phyloP scores from a whole-genome alignment of 2,329 filamentous ascomycete species.

The Chaetomium olivaceum region DNA sequence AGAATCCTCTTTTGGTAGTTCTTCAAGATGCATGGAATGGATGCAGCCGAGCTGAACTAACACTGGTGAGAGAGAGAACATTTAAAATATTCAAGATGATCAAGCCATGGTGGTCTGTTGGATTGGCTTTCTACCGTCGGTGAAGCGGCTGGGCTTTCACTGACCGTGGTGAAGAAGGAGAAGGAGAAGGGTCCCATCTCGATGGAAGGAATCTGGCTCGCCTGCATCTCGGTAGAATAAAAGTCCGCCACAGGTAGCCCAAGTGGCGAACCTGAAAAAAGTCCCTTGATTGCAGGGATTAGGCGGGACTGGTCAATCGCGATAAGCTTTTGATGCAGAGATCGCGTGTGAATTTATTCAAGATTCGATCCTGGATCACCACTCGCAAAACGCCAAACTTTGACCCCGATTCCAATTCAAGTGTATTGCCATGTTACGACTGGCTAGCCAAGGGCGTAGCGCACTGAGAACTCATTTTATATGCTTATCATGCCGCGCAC shows the following conservation, averaged over 20 bases:
- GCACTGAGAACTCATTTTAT: constrained; percentile 24
- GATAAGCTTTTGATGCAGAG: constrained; percentile 1
- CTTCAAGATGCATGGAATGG: constrained; percentile 30
- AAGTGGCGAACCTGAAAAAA: background rate
- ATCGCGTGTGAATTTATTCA: background rate
- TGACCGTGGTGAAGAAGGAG: no score
- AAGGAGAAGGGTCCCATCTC: no score
- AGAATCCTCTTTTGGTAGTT: background rate
- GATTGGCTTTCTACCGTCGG: background rate
- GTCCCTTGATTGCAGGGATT: background rate
- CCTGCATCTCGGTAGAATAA: background rate
- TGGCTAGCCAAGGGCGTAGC: constrained; percentile 22
- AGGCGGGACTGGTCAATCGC: background rate
- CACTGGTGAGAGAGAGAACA: constrained; percentile 25
- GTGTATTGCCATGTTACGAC: constrained; percentile 27
- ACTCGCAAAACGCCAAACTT: background rate
- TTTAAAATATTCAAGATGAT: background rate
- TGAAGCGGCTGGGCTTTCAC: background rate
- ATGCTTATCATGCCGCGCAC: constrained; percentile 29
- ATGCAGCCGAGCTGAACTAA: constrained; percentile 27
- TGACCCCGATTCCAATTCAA: background rate
- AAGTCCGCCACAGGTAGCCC: background rate
- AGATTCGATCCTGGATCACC: background rate
- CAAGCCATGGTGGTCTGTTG: background rate
- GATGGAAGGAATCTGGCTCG: no score